Base-by-base conservation (phyloP, 108 stramenopile species). In the Hondaea fermentalgiana region DNA sequence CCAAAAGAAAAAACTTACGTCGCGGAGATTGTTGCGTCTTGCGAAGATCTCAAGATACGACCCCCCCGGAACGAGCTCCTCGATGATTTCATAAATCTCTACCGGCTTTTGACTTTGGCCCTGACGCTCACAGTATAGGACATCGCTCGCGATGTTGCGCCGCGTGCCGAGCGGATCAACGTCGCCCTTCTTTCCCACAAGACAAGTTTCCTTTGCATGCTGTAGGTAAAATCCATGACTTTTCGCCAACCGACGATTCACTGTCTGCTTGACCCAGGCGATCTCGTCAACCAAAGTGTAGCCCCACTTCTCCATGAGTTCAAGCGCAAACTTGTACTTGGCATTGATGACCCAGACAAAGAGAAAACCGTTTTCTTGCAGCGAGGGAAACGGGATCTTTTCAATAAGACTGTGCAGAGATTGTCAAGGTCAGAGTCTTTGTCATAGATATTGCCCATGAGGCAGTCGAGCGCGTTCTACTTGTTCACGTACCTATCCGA, bases 331-430 rank as follows among this genome's bases (percentile, higher is more conserved):
- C 51, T 83, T 83, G 51, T 83, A 83, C 51, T 83, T 83, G 19
- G 76, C 76, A 53, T 83, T 83, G 28, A 83, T 83, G 19, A 83
- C 76, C 76, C 76, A 83, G 16, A 83, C 76, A 53, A 83, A 83
- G n/a, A 83, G 76, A 16, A 83, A 53, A 17, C 76, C 76, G 28
- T 83, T 83, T 23, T 83, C 76, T 23, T 83, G 76, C 6, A 83
- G 51, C 51, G 76, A 53, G 14, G 45, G 76, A 83, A 83, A 83
- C 76, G 76, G 76, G 51, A 83, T 83, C 51, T 53, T 47, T 23
- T 83, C 76, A 35, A 83, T 83, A 12, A 83, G 28, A 3, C 76
- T 83, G 76, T 53, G 28, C 72, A 72, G 21, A 72, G 23, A 29
- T 72, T 23, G 23, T 23, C 19, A n/a, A n/a, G 35, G 23, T 72